Conservation (phyloP, 2,329 filamentous ascomycete genomes). For the Colletotrichum sp. region DNA sequence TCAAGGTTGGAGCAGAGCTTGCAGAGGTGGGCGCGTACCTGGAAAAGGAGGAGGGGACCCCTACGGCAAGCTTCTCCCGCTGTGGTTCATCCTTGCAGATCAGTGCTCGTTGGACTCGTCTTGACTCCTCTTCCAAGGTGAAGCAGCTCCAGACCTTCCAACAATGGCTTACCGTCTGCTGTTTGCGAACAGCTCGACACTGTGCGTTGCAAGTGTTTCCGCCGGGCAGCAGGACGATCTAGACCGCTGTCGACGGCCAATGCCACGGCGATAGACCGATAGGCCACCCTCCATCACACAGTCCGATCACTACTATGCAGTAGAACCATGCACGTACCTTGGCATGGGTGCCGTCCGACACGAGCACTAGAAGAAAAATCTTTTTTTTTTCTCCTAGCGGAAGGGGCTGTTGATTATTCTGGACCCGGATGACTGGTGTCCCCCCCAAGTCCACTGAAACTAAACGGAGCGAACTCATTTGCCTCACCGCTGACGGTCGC, state of each 20-base stretch:
- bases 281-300: slow-evolving; percentile 17
- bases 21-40: slow-evolving; percentile 12
- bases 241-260: background rate
- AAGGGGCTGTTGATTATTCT: background rate
- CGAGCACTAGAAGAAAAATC: background rate
- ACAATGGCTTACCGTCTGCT: background rate
- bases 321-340: background rate
- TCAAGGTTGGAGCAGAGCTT: background rate
- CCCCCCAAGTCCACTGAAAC: background rate
- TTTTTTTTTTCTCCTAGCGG: background rate
- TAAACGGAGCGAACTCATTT: slow-evolving; percentile 1
- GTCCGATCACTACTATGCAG: background rate
- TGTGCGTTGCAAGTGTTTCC: background rate
- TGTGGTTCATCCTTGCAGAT: slow-evolving; percentile 6
- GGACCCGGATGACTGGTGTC: background rate
- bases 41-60: slow-evolving; percentile 9
- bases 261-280: slow-evolving; percentile 13
- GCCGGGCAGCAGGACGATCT: background rate
- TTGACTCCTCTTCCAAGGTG: background rate
- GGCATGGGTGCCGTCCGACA: background rate
- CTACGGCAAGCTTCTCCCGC: background rate
- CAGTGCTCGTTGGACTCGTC: background rate
- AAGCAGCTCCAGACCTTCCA: background rate
- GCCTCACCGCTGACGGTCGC: slow-evolving; percentile 8
- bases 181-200: background rate